phyloP scores from a whole-genome alignment of 495 filamentous ascomycete species.

The Bathelium albidoporum region DNA sequence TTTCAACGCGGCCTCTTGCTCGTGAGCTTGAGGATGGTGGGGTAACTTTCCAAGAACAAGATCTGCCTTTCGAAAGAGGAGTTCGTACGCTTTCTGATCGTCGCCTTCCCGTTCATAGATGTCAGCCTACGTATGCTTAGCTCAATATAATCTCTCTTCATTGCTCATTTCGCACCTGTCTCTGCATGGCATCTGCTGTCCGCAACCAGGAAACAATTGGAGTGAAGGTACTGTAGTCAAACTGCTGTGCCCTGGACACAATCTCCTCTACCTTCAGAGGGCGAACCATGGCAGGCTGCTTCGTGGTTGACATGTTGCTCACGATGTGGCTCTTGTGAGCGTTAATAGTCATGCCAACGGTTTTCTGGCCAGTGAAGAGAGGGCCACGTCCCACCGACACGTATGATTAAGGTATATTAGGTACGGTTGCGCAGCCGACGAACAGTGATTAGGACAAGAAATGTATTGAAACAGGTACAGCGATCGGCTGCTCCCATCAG shows the following conservation, averaged over 20 bases:
- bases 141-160: background rate
- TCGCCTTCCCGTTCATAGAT: conserved; percentile 82
- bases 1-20: conserved; percentile 38
- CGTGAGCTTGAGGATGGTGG: conserved; percentile 37
- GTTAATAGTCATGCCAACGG: background rate
- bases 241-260: conserved; percentile 56
- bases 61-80: conserved; percentile 71
- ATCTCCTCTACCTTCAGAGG: conserved; percentile 70
- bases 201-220: conserved; percentile 72
- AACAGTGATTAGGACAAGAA: background rate
- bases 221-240: conserved; percentile 66
- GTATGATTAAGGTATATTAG: no score
- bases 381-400: no score
- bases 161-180: conserved; percentile 51
- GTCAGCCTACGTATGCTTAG: conserved; percentile 40
- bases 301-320: conserved; percentile 1
- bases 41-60: conserved; percentile 40
- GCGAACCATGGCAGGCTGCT: background rate
- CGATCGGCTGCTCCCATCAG: no score
- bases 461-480: no score
- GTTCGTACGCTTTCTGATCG: conserved; percentile 73
- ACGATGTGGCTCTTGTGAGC: background rate
- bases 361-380: background rate
- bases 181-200: conserved; percentile 63
- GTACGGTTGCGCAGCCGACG: background rate